Base-by-base conservation (phyloP, 176 grass and related monocot genomes). In the Otatea glauca region DNA sequence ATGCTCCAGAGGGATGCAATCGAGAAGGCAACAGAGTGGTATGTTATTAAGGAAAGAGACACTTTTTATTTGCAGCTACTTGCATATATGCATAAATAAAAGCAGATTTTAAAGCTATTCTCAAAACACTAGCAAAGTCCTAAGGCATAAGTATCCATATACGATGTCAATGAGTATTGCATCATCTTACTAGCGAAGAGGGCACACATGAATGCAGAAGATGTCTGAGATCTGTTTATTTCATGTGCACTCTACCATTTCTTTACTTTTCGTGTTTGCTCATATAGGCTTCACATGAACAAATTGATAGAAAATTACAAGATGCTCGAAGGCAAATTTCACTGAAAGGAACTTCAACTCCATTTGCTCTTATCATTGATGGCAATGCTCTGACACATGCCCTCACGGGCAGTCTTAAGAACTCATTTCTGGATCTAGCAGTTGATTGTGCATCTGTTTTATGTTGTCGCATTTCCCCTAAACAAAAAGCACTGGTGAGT, bases 401-500 rank as follows among this genome's bases (percentile, higher is more conserved):
- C 75, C 84, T 97, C 47, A 86, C 85, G 77, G 55, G 92, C 68
- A 86, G 73, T 75, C 84, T 92, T 58, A 91, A 93, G 76, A 73
- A 86, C 61, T 34, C 74, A 39, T 94, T 97, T 76, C 85, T 97
- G 80, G 83, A 92, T 87, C 82, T 97, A 76, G 95, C 95, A 54
- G 70, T 94, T 86, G 78, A 84, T 64, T 97, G 95, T 86, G 86
- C 81, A 72, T 97, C 95, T 39, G 95, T 97, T 73, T 93, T 97
- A 84, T 97, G 95, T 59, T 97, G 95, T 42, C 95, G 95, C 56
- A 86, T 94, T 74, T 97, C 95, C 38, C 95, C 95, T 9, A 97
- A 94, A 86, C 95, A 97, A 85, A 97, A 97, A 86, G 95, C 95
- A 49, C 82, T 97, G 90, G 95, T 97, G 55, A 88, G 90, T 85